These are phyloP conservation scores for Phytopythium vexans DNA, from an alignment of 352 stramenopile genomes.

Conservation along the genomic window DNA sequence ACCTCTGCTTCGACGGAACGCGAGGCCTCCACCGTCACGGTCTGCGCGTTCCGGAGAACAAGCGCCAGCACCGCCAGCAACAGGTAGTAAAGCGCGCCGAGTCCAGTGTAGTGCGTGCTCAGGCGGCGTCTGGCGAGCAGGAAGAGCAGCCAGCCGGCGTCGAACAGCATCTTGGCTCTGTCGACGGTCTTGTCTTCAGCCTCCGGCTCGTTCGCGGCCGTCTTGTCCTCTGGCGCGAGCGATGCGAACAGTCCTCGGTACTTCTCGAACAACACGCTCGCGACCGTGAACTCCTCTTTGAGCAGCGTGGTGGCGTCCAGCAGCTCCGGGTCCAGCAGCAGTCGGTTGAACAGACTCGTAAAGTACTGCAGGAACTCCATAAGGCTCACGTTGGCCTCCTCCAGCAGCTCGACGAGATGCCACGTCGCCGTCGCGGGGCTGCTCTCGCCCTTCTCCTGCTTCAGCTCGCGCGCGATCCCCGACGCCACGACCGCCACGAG, in stretches of 20 bases:
- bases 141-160: constrained; percentile 77
- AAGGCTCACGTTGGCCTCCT: constrained; percentile 52
- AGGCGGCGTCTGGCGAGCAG: constrained; percentile 52
- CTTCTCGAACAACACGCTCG: constrained; percentile 74
- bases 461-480: constrained; percentile 34
- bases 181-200: constrained; percentile 12
- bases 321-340: constrained; percentile 72
- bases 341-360: constrained; percentile 75
- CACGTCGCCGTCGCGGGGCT: constrained; percentile 7
- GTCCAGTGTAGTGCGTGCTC: constrained; percentile 38
- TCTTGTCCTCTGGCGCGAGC: constrained; percentile 8
- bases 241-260: constrained; percentile 62
- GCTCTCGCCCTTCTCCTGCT: constrained; percentile 13
- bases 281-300: constrained; percentile 81
- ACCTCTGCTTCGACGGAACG: constrained; percentile 76
- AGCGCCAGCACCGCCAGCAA: constrained; percentile 73
- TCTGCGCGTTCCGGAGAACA: constrained; percentile 18
- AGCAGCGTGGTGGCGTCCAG: constrained; percentile 63
- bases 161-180: constrained; percentile 32
- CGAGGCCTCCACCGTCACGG: constrained; percentile 11
- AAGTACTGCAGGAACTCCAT: constrained; percentile 66
- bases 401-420: constrained; percentile 39
- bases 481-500: constrained; percentile 48
- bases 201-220: constrained; percentile 13
- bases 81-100: constrained; percentile 75